These are phyloP conservation scores for Aeschynomene evenia DNA, from an alignment of 306 rosid genomes.

Conservation along the genomic window DNA sequence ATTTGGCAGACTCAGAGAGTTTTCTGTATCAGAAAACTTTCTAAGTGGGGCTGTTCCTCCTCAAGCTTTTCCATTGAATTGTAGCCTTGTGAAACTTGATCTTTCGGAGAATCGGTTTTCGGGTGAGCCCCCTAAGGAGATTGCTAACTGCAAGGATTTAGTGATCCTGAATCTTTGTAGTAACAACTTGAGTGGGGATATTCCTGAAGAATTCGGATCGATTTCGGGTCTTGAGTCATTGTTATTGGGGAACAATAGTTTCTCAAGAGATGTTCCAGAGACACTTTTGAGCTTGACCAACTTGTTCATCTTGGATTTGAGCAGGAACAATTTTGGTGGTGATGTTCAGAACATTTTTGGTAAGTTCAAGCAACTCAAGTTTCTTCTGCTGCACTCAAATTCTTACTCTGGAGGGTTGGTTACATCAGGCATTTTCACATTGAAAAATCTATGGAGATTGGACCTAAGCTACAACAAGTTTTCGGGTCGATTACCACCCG, in stretches of 20 bases:
- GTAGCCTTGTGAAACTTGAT: conserved; percentile 58
- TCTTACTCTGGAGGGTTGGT: conserved; percentile 56
- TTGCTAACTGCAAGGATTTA: conserved; percentile 60
- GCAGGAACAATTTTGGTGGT: conserved; percentile 64
- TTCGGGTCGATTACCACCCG: conserved; percentile 73
- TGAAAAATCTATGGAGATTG: conserved; percentile 52
- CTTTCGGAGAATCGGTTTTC: conserved; percentile 56
- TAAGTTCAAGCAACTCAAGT: conserved; percentile 59
- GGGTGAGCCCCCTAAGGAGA: conserved; percentile 52
- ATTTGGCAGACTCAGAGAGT: conserved; percentile 50
- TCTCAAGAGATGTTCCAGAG: conserved; percentile 61
- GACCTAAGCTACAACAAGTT: conserved; percentile 65
- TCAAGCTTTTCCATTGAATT: conserved; percentile 44
- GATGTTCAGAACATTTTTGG: conserved; percentile 70
- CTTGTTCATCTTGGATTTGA: conserved; percentile 75
- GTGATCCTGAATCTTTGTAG: conserved; percentile 49
- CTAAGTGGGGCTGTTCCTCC: conserved; percentile 48
- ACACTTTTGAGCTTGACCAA: conserved; percentile 53
- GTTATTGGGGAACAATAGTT: conserved; percentile 64
- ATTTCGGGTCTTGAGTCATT: conserved; percentile 49
- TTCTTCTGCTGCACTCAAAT: conserved; percentile 59
- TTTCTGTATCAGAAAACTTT: conserved; percentile 65
- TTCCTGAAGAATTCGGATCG: conserved; percentile 63
- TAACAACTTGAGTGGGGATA: conserved; percentile 52
- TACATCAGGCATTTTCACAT: conserved; percentile 65